phyloP scores from a whole-genome alignment of 208 protist species.

The Novymonas esmeraldas region DNA sequence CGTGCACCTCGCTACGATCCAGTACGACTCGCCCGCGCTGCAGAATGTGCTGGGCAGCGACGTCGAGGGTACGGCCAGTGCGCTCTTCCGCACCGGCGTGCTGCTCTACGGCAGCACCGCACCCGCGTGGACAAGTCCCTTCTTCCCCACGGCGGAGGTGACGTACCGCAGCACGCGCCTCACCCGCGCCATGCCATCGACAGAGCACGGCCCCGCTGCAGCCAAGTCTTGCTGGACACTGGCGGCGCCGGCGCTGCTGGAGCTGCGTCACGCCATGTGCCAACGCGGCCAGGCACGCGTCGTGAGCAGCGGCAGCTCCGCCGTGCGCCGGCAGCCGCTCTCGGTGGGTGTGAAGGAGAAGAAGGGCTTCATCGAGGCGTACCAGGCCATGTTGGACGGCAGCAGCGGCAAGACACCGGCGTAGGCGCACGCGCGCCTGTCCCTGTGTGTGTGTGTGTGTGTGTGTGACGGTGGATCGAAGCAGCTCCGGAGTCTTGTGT shows the following conservation, averaged over 20 bases:
- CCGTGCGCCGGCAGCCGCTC: constrained; percentile 44
- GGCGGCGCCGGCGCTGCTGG: constrained; percentile 15
- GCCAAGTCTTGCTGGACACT: constrained; percentile 20
- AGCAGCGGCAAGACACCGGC: not conserved
- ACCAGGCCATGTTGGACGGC: constrained; percentile 23
- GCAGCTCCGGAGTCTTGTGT: not conserved
- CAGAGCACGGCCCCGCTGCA: not conserved
- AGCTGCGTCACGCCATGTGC: constrained; percentile 53
- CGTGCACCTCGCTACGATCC: constrained; percentile 41
- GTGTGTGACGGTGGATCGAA: too few relatives aligned
- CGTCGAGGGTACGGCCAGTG: constrained; percentile 22
- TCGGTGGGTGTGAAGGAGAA: constrained; percentile 60
- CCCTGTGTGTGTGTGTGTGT: not conserved
- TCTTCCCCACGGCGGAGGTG: constrained; percentile 57
- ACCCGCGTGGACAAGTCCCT: constrained; percentile 51
- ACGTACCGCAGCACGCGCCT: constrained; percentile 14
- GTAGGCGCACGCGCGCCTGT: not conserved
- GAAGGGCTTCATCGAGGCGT: constrained; percentile 58
- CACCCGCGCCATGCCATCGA: constrained; percentile 5
- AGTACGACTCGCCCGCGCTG: constrained; percentile 65
- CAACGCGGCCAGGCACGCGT: constrained; percentile 31
- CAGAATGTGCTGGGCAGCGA: constrained; percentile 54
- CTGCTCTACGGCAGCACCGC: constrained; percentile 64
- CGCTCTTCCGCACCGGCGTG: constrained; percentile 46
- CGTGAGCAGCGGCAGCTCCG: constrained; percentile 19